Evolutionary conservation across 148 eudicot genomes (phyloP), one percentile per base, ranked within the genome.

Genomic region (Polygonum aviculare): DNA sequence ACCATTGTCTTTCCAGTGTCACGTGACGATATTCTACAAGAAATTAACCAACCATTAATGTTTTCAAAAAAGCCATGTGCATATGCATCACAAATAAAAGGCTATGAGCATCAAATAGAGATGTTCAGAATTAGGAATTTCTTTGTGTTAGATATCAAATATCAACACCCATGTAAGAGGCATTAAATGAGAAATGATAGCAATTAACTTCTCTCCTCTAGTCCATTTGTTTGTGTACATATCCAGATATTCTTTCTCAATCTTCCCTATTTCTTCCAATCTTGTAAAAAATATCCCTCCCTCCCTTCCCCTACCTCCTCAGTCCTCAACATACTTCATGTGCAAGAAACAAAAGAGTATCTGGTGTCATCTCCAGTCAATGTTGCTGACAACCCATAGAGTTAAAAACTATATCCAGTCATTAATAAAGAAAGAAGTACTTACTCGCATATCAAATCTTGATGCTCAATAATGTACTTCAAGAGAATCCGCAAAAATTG

Each of bases 1-100:
- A 95, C 89, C 94, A 95, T 93, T 70, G 99, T 95, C 90, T 95
- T 95, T 86, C 99, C 99, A 85, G 99, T 95, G 84, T 95, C 99
- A 85, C 99, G 97, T 76, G 99, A 95, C 75, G 99, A 95, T 69
- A 95, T 86, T 81, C 99, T 95, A 73, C 77, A 81, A 63, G 73
- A 59, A 38, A 67, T 35, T 35, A 67, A 15, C 16, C 45, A 38
- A 60, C 36, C 69, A 60, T 60, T 12, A 60, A 67, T 67, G 19
- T 15, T 67, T 16, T 36, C 72, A 15, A 31, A 31, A 38, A 62
- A 62, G 31, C 9, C 26, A 54, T 10, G 21, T 4, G 60, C 19
- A 5, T n/a, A 54, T 19, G 60, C 60, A 18, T 54, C 60, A 22
- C 60, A 31, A 31, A 62, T 62, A 33, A 62, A 16, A 62, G 38